phyloP scores from a whole-genome alignment of 1,139 yeast species.

The Hemisphaericaspora xylanilytica region DNA sequence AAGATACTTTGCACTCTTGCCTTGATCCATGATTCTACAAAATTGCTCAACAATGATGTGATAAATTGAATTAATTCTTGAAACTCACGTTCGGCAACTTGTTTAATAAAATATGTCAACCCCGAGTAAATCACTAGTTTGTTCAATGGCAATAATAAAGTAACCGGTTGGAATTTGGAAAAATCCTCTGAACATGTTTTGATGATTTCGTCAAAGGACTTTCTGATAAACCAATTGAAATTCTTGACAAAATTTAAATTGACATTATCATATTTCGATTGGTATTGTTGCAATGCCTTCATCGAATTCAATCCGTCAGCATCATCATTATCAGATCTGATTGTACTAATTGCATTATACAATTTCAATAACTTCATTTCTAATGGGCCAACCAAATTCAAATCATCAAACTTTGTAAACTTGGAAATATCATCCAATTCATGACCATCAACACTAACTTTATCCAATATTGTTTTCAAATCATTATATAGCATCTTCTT shows the following conservation, averaged over 20 bases:
- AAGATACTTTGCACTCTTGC: constrained; percentile 21
- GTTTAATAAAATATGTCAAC: constrained; percentile 63
- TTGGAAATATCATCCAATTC: constrained; percentile 50
- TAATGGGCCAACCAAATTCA: constrained; percentile 42
- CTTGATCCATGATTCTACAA: constrained; percentile 29
- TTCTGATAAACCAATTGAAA: constrained; percentile 45
- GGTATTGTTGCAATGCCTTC: constrained; percentile 72
- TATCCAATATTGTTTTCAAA: constrained; percentile 61
- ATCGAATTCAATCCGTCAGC: constrained; percentile 57
- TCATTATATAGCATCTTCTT: constrained; percentile 72
- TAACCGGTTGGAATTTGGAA: constrained; percentile 23
- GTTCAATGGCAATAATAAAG: constrained; percentile 35
- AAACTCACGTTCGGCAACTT: constrained; percentile 40
- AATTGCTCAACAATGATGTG: constrained; percentile 24
- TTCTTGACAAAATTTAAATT: constrained; percentile 51
- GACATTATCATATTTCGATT: constrained; percentile 57
- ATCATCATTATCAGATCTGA: constrained; percentile 45
- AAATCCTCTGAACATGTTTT: constrained; percentile 26
- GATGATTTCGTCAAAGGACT: constrained; percentile 39
- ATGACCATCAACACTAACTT: constrained; percentile 61
- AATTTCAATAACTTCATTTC: constrained; percentile 62
- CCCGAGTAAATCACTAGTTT: constrained; percentile 57
- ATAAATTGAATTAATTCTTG: constrained; percentile 30
- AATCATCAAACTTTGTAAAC: constrained; percentile 50
- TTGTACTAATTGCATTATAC: constrained; percentile 62